A percentile compares a stretch with the other conserved stretches of the same genome.
Conservation (phyloP, 345 rosid genomes). For the Eucalyptus pauciflora region DNA sequence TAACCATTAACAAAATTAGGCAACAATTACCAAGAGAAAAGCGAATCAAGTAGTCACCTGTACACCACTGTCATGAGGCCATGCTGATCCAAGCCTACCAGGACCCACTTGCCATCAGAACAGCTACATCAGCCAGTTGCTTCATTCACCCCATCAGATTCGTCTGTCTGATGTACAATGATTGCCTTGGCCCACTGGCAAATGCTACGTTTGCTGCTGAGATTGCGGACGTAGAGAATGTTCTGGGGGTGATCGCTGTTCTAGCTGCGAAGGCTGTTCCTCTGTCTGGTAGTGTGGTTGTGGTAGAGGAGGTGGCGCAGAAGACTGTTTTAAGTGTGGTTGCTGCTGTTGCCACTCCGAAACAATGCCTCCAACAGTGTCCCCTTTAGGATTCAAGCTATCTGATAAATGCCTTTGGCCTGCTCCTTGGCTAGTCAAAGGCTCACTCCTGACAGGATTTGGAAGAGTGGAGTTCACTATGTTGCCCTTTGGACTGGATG, state of each 20-base stretch:
- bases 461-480: constrained; percentile 29
- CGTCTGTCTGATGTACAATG: constrained; percentile 38
- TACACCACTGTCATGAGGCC: constrained; percentile 57
- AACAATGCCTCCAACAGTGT: constrained; percentile 23
- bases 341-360: constrained; percentile 32
- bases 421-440: constrained; percentile 34
- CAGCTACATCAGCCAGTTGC: constrained; percentile 25
- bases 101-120: constrained; percentile 25
- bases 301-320: constrained; percentile 25
- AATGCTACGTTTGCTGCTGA: constrained; percentile 51
- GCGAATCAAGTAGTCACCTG: constrained; percentile 35
- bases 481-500: constrained; percentile 31
- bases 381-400: constrained; percentile 34
- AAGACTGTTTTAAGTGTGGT: constrained; percentile 26
- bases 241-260: background rate
- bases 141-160: constrained; percentile 58
- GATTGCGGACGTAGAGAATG: constrained; percentile 29
- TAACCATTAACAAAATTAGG: background rate
- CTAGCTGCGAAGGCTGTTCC: constrained; percentile 22
- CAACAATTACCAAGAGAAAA: background rate
- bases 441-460: constrained; percentile 37
- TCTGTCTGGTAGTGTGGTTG: constrained; percentile 39
- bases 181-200: constrained; percentile 52
- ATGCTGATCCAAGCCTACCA: constrained; percentile 35
- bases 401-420: constrained; percentile 58